A percentile compares a stretch with the other conserved stretches of the same genome.
Evolutionary conservation across 169 alveolate species (phyloP).

Genomic region (Plasmodium chabaudi): DNA sequence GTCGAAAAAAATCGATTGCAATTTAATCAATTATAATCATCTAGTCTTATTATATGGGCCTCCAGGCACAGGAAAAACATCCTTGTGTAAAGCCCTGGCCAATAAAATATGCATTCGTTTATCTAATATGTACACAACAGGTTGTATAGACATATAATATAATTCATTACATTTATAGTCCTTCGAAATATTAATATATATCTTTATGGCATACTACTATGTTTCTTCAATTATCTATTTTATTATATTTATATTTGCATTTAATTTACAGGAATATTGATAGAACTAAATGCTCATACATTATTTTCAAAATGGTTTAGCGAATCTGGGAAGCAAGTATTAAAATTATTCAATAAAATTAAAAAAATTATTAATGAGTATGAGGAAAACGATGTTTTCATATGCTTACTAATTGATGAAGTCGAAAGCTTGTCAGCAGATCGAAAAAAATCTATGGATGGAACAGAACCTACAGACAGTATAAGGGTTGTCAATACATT

Average conservation of each 20-base stretch:
- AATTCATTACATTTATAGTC: not conserved
- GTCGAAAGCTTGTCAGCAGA: slow-evolving; percentile 87
- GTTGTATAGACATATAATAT: not conserved
- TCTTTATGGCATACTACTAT: too few relatives aligned
- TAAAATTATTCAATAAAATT: slow-evolving; percentile 80
- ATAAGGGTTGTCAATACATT: slow-evolving; percentile 88
- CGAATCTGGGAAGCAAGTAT: slow-evolving; percentile 88
- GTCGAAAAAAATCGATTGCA: slow-evolving; percentile 78
- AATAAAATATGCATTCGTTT: slow-evolving; percentile 82
- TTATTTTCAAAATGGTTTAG: slow-evolving; percentile 87
- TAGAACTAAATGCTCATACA: slow-evolving; percentile 86
- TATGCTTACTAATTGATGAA: slow-evolving; percentile 84
- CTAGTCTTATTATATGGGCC: slow-evolving; percentile 86
- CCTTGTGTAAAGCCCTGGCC: slow-evolving; percentile 80
- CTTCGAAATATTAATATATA: too few relatives aligned
- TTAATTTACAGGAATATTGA: slow-evolving; percentile 49
- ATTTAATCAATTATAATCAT: slow-evolving; percentile 86
- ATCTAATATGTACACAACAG: slow-evolving; percentile 47
- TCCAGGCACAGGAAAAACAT: slow-evolving; percentile 87
- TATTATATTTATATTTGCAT: not conserved
- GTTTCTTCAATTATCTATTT: not conserved
- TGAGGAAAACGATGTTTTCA: slow-evolving; percentile 80
- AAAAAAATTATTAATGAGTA: slow-evolving; percentile 75
- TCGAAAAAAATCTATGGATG: slow-evolving; percentile 80
- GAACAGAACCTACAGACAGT: slow-evolving; percentile 87